phyloP scores from a whole-genome alignment of 768 basidiomycete genomes.

The Suillus sp. region DNA sequence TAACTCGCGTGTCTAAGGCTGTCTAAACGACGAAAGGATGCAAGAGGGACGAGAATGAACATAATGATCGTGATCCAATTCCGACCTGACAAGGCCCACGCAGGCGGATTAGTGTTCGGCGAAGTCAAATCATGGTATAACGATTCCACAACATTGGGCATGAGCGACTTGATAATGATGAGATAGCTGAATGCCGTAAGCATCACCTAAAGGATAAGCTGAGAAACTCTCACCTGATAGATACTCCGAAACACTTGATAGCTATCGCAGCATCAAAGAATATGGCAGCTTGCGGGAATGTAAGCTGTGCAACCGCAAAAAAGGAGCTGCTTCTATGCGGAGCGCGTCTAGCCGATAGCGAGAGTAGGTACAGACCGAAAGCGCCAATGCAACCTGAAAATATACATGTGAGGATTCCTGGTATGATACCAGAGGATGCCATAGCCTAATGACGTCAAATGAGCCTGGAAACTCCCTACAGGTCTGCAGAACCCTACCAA shows the following conservation, averaged over 20 bases:
- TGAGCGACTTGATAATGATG: constrained; percentile 90
- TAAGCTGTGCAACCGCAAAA: constrained; percentile 80
- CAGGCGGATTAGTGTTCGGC: constrained; percentile 62
- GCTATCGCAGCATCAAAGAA: constrained; percentile 96
- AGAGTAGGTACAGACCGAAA: constrained; percentile 89
- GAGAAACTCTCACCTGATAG: constrained; percentile 66
- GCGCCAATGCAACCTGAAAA: constrained; percentile 75
- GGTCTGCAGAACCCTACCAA: constrained; percentile 48
- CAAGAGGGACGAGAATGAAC: constrained; percentile 74
- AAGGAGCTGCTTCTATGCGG: constrained; percentile 79
- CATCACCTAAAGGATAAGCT: not conserved
- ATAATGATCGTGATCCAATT: constrained; percentile 84
- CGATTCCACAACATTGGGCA: constrained; percentile 87
- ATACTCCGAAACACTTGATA: constrained; percentile 96
- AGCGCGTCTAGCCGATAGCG: constrained; percentile 76
- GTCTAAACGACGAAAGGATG: constrained; percentile 81
- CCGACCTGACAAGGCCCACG: constrained; percentile 74
- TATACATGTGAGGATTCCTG: constrained; percentile 85
- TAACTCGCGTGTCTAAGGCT: constrained; percentile 91
- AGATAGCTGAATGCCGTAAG: constrained; percentile 58
- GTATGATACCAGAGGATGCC: constrained; percentile 87
- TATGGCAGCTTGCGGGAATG: constrained; percentile 84
- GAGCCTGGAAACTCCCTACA: not conserved
- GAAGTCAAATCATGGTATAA: constrained; percentile 80
- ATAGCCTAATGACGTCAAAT: constrained; percentile 60